These are phyloP conservation scores for Yamadazyma sp. DNA, from an alignment of 1,139 yeast species.

Conservation along the genomic window DNA sequence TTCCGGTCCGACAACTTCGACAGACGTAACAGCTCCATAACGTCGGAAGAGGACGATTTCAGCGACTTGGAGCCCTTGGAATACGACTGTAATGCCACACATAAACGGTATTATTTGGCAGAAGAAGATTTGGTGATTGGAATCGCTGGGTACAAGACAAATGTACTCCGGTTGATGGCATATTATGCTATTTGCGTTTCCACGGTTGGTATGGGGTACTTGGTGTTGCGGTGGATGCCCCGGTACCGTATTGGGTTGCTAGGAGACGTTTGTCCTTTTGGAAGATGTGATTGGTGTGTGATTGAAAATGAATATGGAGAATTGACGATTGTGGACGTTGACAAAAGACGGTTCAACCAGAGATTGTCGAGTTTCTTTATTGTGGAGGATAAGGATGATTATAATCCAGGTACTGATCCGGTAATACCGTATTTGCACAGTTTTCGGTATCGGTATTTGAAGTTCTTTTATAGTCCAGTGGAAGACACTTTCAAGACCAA, in stretches of 20 bases:
- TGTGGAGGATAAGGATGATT: conserved; percentile 23
- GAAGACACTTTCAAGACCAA: conserved; percentile 86
- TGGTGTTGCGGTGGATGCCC: conserved; percentile 85
- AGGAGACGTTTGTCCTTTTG: conserved; percentile 70
- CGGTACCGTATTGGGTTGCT: conserved; percentile 63
- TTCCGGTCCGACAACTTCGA: conserved; percentile 41
- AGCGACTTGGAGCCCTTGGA: conserved; percentile 29
- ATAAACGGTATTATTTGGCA: conserved; percentile 86
- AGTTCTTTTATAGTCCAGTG: conserved; percentile 77
- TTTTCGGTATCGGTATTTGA: conserved; percentile 80
- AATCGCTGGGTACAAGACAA: conserved; percentile 80
- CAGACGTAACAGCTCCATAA: conserved; percentile 31
- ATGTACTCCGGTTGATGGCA: conserved; percentile 40
- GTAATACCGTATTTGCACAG: conserved; percentile 66
- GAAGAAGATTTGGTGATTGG: conserved; percentile 95
- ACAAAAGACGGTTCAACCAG: conserved; percentile 63
- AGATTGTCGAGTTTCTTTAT: conserved; percentile 68
- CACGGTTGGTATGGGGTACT: conserved; percentile 71
- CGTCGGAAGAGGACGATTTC: conserved; percentile 20
- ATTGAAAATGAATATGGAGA: conserved; percentile 94
- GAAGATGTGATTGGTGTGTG: conserved; percentile 88
- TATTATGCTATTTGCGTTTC: conserved; percentile 57
- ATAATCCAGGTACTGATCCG: conserved; percentile 44
- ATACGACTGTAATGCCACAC: conserved; percentile 43
- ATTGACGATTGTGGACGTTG: conserved; percentile 57